Conservation (phyloP, 495 filamentous ascomycete species). For the Penicillium pulvis region DNA sequence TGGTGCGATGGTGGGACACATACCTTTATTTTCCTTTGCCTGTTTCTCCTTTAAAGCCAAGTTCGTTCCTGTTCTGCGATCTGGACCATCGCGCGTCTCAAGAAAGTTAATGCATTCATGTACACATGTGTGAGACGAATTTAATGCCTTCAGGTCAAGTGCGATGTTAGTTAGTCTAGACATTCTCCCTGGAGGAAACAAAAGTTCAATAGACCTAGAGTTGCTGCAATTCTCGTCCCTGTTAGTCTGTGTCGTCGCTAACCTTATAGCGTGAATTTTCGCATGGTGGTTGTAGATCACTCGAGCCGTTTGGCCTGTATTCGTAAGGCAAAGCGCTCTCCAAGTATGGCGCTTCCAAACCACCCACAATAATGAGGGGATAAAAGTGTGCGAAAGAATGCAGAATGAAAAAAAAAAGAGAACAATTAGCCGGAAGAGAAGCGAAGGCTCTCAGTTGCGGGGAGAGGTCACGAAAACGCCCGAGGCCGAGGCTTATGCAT, state of each 20-base stretch:
- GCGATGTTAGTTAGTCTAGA: conserved; percentile 18
- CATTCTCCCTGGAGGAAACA: not conserved
- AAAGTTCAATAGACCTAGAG: conserved; percentile 11
- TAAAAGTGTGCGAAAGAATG: not conserved
- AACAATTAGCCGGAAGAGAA: conserved; percentile 5
- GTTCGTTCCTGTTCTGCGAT: conserved; percentile 24
- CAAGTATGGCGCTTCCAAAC: not conserved
- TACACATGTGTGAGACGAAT: conserved; percentile 31
- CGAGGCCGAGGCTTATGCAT: conserved; percentile 10
- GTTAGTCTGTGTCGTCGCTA: too few relatives aligned
- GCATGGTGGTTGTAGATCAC: not conserved
- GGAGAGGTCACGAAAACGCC: conserved; percentile 11
- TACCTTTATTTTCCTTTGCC: conserved; percentile 26
- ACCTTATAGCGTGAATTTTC: not conserved
- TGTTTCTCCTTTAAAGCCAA: conserved; percentile 19
- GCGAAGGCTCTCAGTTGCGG: conserved; percentile 1
- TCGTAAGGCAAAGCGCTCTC: not conserved
- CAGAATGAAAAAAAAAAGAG: not conserved
- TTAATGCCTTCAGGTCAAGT: conserved; percentile 27
- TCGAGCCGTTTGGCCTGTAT: not conserved
- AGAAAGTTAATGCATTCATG: conserved; percentile 29
- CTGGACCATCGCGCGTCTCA: conserved; percentile 23
- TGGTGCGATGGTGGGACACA: conserved; percentile 33
- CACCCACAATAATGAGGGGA: not conserved
- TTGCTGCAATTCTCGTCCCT: conserved; percentile 6